These are phyloP conservation scores for Epichloe scottii DNA, from an alignment of 2,329 filamentous ascomycete species.

Conservation along the genomic window DNA sequence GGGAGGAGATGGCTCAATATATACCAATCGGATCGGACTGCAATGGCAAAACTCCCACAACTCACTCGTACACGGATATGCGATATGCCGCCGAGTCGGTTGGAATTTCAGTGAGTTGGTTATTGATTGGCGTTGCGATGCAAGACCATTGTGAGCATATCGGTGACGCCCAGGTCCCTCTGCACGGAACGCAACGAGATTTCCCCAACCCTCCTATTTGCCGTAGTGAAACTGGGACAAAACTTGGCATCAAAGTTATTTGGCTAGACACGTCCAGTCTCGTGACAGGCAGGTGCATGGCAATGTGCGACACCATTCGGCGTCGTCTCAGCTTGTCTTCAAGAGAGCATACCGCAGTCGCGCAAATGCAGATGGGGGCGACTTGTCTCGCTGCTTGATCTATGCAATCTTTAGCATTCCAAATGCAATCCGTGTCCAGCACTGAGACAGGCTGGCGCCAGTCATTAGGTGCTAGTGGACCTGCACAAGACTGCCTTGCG, in stretches of 20 bases:
- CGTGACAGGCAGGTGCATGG: too few species aligned
- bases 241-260: neutral
- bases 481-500: too few species aligned
- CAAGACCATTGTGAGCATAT: neutral
- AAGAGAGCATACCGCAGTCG: neutral
- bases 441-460: neutral
- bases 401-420: neutral
- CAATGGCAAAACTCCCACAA: too few species aligned
- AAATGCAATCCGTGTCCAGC: neutral
- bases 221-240: neutral
- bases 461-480: too few species aligned
- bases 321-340: neutral
- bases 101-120: too few species aligned
- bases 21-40: neutral
- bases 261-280: too few species aligned
- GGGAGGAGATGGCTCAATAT: neutral
- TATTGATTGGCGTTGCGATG: neutral
- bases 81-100: too few species aligned
- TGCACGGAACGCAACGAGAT: neutral
- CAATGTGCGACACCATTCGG: neutral
- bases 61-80: too few species aligned
- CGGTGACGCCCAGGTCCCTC: neutral
- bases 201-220: neutral
- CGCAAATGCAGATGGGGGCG: neutral
- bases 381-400: neutral